Percentiles rank a stretch among this genome's conserved stretches.
These are phyloP conservation scores for Aegilops sharonensis DNA, from an alignment of 176 grass and related monocot species.

Conservation along the genomic window DNA sequence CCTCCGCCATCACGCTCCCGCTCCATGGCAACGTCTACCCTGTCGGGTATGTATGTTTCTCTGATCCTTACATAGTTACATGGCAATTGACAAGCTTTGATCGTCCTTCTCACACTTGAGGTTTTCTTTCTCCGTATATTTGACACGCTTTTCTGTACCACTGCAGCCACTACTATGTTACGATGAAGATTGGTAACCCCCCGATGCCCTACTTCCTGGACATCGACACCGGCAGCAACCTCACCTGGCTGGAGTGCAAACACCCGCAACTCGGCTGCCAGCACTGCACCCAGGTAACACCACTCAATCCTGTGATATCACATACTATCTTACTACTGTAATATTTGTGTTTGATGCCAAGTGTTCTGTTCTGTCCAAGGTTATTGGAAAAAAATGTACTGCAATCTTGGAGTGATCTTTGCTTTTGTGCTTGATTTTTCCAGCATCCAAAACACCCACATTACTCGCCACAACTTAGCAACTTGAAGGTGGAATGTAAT, in stretches of 20 bases:
- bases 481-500: not conserved
- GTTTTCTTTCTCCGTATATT: not conserved
- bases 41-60: no score
- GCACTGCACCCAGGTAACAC: not conserved
- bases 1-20: no score
- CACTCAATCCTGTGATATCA: not conserved
- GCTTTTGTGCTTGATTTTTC: no score
- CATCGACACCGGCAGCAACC: not conserved
- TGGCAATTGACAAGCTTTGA: not conserved
- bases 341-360: no score
- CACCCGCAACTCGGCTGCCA: not conserved
- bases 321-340: not conserved
- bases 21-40: no score
- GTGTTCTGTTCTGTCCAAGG: no score
- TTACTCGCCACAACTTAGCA: not conserved
- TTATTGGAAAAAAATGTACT: no score
- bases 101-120: not conserved
- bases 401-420: no score
- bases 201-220: not conserved
- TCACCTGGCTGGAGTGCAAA: not conserved
- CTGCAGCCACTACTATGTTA: not conserved
- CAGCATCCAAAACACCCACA: not conserved
- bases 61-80: no score
- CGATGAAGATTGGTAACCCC: not conserved
- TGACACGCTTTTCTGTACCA: not conserved